Conservation (phyloP, 1,139 yeast species). For the Yamadazyma blattariae region DNA sequence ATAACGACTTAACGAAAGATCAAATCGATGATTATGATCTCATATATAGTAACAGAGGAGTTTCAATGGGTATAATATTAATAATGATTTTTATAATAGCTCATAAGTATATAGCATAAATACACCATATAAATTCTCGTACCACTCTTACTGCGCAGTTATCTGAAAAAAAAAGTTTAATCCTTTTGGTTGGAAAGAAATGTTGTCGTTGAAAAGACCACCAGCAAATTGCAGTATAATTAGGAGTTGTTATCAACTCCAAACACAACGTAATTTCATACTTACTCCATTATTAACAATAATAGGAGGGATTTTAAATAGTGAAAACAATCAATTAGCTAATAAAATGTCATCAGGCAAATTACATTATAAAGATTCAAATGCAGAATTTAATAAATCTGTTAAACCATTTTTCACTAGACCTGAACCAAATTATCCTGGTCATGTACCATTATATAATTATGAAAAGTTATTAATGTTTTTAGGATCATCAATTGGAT, state of each 20-base stretch:
- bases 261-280: conserved; percentile 5
- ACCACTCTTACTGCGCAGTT: too few species aligned
- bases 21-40: conserved; percentile 7
- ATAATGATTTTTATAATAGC: conserved; percentile 8
- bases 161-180: too few species aligned
- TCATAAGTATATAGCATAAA: conserved; percentile 10
- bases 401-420: conserved; percentile 32
- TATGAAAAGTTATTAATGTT: conserved; percentile 66
- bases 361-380: conserved; percentile 40
- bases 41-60: conserved; percentile 7
- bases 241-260: too few species aligned
- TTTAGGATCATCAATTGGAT: conserved; percentile 76
- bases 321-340: conserved; percentile 52
- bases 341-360: conserved; percentile 57
- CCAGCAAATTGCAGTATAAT: too few species aligned
- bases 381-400: conserved; percentile 28
- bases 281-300: conserved; percentile 14
- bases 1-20: too few species aligned
- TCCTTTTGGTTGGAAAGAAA: too few species aligned
- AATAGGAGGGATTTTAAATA: conserved; percentile 35
- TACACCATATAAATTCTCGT: too few species aligned
- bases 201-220: too few species aligned
- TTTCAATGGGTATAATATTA: conserved; percentile 7
- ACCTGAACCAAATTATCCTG: conserved; percentile 58
- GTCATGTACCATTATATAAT: conserved; percentile 72